phyloP scores from a whole-genome alignment of 2,329 filamentous ascomycete genomes.

The Verticillium alfalfae region DNA sequence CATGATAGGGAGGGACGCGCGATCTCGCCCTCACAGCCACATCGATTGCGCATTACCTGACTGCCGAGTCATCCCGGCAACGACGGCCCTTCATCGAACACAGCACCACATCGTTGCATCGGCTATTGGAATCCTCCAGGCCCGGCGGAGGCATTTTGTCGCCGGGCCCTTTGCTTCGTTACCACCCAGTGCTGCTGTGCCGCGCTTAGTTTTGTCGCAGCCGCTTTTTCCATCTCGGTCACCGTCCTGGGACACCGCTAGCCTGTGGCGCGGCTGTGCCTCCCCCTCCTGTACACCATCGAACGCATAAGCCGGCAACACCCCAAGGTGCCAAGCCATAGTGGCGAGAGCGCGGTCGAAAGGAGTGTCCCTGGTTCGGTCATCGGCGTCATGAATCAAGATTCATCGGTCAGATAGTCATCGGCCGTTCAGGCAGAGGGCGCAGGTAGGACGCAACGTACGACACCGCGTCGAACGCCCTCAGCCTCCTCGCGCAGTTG shows the following conservation, averaged over 20 bases:
- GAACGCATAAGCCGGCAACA: neutral
- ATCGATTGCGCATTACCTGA: neutral
- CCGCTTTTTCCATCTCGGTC: neutral
- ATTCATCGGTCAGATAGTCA: neutral
- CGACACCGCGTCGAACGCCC: constrained; percentile 57
- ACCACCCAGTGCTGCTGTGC: neutral
- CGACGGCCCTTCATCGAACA: neutral
- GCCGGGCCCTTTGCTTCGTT: neutral
- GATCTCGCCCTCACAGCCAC: neutral
- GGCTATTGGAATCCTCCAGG: neutral
- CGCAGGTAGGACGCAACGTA: constrained; percentile 37
- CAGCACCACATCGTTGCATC: neutral
- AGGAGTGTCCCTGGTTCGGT: neutral
- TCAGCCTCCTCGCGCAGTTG: constrained; percentile 53
- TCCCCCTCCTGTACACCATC: neutral
- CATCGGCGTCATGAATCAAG: neutral
- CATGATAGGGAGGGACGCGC: neutral
- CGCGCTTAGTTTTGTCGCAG: neutral
- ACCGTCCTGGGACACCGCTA: neutral
- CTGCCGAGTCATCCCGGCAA: neutral
- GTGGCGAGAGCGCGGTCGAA: neutral
- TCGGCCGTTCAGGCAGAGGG: neutral
- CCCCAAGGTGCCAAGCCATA: neutral
- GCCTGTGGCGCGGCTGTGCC: neutral
- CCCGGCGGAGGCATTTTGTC: neutral